These are phyloP conservation scores for Camellia granthamiana DNA, from an alignment of 148 eudicot species.

Conservation along the genomic window DNA sequence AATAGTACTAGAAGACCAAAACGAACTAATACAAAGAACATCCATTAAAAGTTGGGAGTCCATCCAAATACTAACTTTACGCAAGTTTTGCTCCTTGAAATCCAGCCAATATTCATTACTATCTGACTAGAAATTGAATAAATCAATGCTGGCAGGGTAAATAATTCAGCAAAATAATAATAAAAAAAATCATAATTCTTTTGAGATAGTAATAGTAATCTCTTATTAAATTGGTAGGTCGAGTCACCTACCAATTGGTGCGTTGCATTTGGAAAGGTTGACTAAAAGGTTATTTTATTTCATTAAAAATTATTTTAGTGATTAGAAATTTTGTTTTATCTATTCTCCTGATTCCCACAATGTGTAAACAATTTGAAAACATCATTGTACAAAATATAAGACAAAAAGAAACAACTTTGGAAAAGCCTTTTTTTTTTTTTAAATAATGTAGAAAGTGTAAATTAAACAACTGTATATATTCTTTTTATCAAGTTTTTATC, in stretches of 20 bases:
- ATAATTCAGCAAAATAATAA: background rate
- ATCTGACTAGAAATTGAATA: no score
- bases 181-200: background rate
- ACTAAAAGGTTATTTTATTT: background rate
- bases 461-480: background rate
- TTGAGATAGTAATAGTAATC: no score
- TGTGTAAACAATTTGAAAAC: background rate
- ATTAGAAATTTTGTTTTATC: background rate
- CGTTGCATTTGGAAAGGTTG: background rate
- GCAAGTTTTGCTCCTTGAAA: background rate
- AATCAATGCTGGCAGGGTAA: background rate
- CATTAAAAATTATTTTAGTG: background rate
- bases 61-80: no score
- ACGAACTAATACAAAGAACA: no score
- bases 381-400: background rate
- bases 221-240: no score
- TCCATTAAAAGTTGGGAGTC: no score
- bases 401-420: slow-evolving; percentile 1
- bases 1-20: no score
- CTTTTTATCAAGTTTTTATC: no score
- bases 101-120: background rate
- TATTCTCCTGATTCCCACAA: background rate
- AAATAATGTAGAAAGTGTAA: background rate
- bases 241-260: background rate
- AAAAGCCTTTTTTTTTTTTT: background rate